These are phyloP conservation scores for Sphagnum tenellum DNA, from an alignment of 225 moss, liverwort and hornwort genomes.

Conservation along the genomic window DNA sequence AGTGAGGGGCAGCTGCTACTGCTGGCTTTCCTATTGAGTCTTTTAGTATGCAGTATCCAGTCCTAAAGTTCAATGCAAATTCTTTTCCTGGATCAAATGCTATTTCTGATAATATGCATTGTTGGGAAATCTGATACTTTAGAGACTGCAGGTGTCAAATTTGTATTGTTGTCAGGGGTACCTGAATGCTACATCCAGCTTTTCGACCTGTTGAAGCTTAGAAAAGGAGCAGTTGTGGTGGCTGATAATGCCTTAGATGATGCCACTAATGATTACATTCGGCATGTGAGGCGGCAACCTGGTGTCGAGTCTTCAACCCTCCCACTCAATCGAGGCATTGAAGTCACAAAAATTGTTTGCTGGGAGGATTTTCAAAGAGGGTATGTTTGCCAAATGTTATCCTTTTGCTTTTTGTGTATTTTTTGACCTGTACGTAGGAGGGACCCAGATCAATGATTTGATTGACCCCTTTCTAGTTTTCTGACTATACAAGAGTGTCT, in stretches of 20 bases:
- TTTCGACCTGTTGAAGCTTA: slow-evolving; percentile 70
- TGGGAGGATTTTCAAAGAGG: slow-evolving; percentile 62
- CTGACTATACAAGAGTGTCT: too few species aligned
- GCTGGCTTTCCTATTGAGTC: too few species aligned
- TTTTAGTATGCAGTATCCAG: too few species aligned
- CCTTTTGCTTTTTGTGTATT: too few species aligned
- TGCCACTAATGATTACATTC: slow-evolving; percentile 71
- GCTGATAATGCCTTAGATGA: slow-evolving; percentile 73
- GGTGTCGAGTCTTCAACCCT: slow-evolving; percentile 73
- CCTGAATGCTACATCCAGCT: slow-evolving; percentile 63
- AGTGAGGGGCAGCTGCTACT: too few species aligned
- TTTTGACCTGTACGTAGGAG: too few species aligned
- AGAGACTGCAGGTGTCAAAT: slow-evolving; percentile 34
- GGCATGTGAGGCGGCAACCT: slow-evolving; percentile 75
- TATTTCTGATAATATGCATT: too few species aligned
- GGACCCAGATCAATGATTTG: too few species aligned
- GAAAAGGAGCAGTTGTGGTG: slow-evolving; percentile 68
- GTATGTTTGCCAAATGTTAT: slow-evolving; percentile 11
- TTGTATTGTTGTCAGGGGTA: slow-evolving; percentile 52
- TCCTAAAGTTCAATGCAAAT: too few species aligned
- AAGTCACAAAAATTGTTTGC: slow-evolving; percentile 65
- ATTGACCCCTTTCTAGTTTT: too few species aligned
- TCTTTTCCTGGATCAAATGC: too few species aligned
- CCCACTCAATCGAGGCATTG: slow-evolving; percentile 70
- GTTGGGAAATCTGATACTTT: too few species aligned